Conservation (phyloP, 2,329 filamentous ascomycete species). For the Colletotrichum orchidophilum region DNA sequence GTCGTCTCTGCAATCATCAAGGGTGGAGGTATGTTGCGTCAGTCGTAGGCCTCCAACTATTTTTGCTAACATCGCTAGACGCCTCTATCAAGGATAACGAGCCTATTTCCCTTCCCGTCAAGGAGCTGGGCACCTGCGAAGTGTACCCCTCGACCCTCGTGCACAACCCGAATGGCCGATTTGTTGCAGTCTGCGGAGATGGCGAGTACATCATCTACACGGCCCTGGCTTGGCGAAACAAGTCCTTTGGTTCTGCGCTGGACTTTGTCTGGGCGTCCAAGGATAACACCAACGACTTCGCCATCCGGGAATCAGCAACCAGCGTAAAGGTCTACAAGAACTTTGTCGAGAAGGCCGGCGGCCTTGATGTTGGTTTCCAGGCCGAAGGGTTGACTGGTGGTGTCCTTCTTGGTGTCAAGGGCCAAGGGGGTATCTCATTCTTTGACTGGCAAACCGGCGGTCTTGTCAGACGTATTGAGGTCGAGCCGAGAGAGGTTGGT, state of each 20-base stretch:
- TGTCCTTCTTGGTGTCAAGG: slow-evolving; percentile 91
- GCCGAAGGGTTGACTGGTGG: slow-evolving; percentile 92
- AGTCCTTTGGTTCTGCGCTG: slow-evolving; percentile 92
- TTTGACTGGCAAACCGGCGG: slow-evolving; percentile 95
- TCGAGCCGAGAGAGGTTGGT: slow-evolving; percentile 65
- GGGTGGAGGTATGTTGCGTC: slow-evolving; percentile 68
- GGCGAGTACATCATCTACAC: slow-evolving; percentile 99
- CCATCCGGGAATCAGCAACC: slow-evolving; percentile 92
- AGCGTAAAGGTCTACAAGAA: slow-evolving; percentile 98
- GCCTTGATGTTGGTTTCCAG: slow-evolving; percentile 93
- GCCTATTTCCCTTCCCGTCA: slow-evolving; percentile 85
- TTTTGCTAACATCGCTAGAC: slow-evolving; percentile 61
- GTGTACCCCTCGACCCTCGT: slow-evolving; percentile 94
- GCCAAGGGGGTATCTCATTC: slow-evolving; percentile 92
- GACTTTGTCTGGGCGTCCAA: slow-evolving; percentile 98
- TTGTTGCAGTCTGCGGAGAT: slow-evolving; percentile 85
- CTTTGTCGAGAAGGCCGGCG: slow-evolving; percentile 90
- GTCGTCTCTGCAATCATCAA: slow-evolving; percentile 96
- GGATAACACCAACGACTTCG: slow-evolving; percentile 98
- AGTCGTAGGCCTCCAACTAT: not conserved
- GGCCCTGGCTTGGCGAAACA: slow-evolving; percentile 94
- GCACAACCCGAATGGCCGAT: slow-evolving; percentile 95
- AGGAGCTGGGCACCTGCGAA: slow-evolving; percentile 95
- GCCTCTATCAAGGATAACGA: slow-evolving; percentile 86
- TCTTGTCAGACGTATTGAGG: slow-evolving; percentile 91